phyloP scores from a whole-genome alignment of 139 green algal species.

The Chlorokybus atmophyticus region DNA sequence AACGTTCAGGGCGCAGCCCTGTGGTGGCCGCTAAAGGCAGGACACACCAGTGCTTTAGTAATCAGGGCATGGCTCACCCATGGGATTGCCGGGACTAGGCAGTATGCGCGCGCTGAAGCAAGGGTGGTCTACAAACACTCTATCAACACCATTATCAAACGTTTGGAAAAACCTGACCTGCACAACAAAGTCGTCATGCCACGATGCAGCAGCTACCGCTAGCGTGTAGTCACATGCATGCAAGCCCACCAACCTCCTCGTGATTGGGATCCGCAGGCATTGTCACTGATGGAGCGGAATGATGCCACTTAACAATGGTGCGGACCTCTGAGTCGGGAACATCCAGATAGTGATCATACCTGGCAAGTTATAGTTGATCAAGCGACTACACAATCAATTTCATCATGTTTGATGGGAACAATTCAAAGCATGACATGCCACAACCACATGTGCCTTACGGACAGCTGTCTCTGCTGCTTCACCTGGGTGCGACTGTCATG shows the following conservation, averaged over 20 bases:
- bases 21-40: too few species aligned
- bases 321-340: not conserved
- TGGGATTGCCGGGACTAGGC: not conserved
- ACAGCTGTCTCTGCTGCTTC: too few species aligned
- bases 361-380: constrained; percentile 1
- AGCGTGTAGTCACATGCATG: too few species aligned
- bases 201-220: too few species aligned
- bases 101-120: constrained; percentile 38
- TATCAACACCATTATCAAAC: constrained; percentile 70
- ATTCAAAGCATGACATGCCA: constrained; percentile 38
- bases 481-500: constrained; percentile 75
- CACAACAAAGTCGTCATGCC: not conserved
- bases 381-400: not conserved
- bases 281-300: not conserved
- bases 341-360: not conserved
- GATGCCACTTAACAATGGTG: not conserved
- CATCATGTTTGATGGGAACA: constrained; percentile 8
- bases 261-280: not conserved
- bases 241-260: not conserved
- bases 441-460: not conserved
- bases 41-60: constrained; percentile 69
- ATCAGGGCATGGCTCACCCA: constrained; percentile 14
- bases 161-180: constrained; percentile 59
- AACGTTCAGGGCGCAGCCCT: too few species aligned
- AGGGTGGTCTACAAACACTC: constrained; percentile 84